These are phyloP conservation scores for Diaporthe eres DNA, from an alignment of 2,329 filamentous ascomycete species.

Conservation along the genomic window DNA sequence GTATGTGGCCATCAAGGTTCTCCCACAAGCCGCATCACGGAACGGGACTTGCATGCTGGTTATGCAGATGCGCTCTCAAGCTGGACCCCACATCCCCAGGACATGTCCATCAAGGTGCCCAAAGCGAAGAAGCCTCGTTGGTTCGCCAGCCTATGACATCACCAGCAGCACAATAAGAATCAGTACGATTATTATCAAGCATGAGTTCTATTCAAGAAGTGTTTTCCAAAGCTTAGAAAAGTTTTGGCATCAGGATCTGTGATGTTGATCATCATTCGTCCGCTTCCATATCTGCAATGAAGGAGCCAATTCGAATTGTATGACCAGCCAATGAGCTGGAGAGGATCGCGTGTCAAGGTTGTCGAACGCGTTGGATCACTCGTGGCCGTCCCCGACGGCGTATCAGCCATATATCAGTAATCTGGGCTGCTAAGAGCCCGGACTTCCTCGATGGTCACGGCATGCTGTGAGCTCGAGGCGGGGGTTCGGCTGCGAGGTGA, in stretches of 20 bases:
- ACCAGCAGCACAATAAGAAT: neutral
- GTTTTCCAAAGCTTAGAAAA: neutral
- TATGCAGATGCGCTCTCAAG: neutral
- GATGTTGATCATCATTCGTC: neutral
- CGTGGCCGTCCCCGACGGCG: neutral
- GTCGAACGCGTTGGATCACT: too few relatives aligned
- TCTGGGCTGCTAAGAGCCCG: too few relatives aligned
- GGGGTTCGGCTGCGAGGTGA: neutral
- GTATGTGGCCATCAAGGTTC: conserved; percentile 35
- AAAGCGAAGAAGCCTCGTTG: neutral
- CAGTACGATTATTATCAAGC: neutral
- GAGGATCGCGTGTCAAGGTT: neutral
- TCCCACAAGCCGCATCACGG: neutral
- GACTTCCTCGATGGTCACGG: neutral
- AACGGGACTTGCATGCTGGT: neutral
- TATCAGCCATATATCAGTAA: neutral
- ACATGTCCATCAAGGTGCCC: conserved; percentile 32
- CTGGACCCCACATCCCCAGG: neutral
- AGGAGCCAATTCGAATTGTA: neutral
- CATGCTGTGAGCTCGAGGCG: neutral
- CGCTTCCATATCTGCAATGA: neutral
- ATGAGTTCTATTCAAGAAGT: neutral
- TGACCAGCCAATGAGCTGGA: neutral
- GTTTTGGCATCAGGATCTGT: neutral
- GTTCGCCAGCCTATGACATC: neutral